A percentile compares a stretch with the other conserved stretches of the same genome.
These are phyloP conservation scores for Saxispiralis lemnorum DNA, from an alignment of 495 filamentous ascomycete genomes.

Conservation along the genomic window DNA sequence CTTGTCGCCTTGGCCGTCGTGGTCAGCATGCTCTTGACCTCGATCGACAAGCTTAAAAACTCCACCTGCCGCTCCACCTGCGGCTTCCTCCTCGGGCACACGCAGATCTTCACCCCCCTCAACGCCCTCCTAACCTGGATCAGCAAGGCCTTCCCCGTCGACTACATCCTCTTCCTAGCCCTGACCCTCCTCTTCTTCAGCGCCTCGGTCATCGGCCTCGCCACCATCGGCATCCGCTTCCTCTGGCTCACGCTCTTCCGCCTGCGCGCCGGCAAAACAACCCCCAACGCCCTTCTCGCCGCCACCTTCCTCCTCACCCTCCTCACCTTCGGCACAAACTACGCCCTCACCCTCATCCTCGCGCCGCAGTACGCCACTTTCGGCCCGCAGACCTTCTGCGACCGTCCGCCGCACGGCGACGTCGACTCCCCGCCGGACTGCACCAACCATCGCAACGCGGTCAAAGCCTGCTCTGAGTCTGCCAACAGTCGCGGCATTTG, in stretches of 20 bases:
- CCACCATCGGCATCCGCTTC: constrained; percentile 79
- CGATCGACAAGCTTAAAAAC: constrained; percentile 90
- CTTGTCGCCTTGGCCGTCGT: constrained; percentile 55
- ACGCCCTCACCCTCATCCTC: constrained; percentile 73
- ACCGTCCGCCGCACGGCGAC: constrained; percentile 33
- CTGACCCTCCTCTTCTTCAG: constrained; percentile 73
- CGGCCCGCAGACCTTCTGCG: constrained; percentile 87
- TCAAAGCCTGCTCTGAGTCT: constrained; percentile 66
- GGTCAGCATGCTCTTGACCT: constrained; percentile 85
- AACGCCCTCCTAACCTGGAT: constrained; percentile 80
- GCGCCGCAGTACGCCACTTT: constrained; percentile 90
- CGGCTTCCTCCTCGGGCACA: constrained; percentile 81
- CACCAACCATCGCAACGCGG: constrained; percentile 45
- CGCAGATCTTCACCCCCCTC: constrained; percentile 84
- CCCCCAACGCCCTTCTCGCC: constrained; percentile 81
- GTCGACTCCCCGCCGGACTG: constrained; percentile 59
- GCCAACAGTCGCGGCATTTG: constrained; percentile 53
- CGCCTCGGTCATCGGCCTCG: constrained; percentile 69
- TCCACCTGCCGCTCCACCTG: constrained; percentile 79
- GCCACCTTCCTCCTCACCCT: constrained; percentile 80
- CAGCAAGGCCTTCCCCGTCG: constrained; percentile 71
- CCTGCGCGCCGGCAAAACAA: constrained; percentile 72
- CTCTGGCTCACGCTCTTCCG: constrained; percentile 85
- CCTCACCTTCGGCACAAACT: constrained; percentile 77
- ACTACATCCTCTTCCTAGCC: constrained; percentile 73